Evolutionary conservation across 169 alveolate species (phyloP).

Genomic region (Eimeria praecox): DNA sequence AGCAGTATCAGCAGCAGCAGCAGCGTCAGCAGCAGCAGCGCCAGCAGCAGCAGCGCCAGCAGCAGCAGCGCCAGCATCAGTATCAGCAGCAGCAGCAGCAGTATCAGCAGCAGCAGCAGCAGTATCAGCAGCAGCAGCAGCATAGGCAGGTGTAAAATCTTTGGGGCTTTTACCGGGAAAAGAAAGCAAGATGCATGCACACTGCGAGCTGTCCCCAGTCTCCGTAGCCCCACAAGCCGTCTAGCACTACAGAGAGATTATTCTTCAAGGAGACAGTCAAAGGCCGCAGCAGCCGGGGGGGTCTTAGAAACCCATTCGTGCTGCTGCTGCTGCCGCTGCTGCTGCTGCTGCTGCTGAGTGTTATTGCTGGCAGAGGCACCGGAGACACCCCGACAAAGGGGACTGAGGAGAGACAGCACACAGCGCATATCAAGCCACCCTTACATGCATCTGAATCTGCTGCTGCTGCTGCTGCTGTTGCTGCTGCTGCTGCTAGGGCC

Average conservation of each 20-base stretch:
- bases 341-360: background rate
- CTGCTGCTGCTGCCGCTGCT: conserved; percentile 39
- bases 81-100: too few relatives aligned
- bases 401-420: conserved; percentile 20
- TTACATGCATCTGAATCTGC: too few relatives aligned
- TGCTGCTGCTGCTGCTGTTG: conserved; percentile 29
- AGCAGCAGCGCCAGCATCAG: too few relatives aligned
- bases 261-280: background rate
- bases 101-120: background rate
- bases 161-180: conserved; percentile 44
- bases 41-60: too few relatives aligned
- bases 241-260: conserved; percentile 59
- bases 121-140: background rate
- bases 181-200: conserved; percentile 39
- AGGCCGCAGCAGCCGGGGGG: conserved; percentile 66
- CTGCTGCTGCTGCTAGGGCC: conserved; percentile 14
- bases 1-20: too few relatives aligned
- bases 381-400: conserved; percentile 57
- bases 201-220: conserved; percentile 66
- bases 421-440: background rate
- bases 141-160: background rate
- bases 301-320: background rate
- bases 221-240: conserved; percentile 64
- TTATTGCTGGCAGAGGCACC: conserved; percentile 29
- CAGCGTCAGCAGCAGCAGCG: too few relatives aligned